Evolutionary conservation across 805 yeast species (phyloP).

Genomic region (Metschnikowia kunwiensis): DNA sequence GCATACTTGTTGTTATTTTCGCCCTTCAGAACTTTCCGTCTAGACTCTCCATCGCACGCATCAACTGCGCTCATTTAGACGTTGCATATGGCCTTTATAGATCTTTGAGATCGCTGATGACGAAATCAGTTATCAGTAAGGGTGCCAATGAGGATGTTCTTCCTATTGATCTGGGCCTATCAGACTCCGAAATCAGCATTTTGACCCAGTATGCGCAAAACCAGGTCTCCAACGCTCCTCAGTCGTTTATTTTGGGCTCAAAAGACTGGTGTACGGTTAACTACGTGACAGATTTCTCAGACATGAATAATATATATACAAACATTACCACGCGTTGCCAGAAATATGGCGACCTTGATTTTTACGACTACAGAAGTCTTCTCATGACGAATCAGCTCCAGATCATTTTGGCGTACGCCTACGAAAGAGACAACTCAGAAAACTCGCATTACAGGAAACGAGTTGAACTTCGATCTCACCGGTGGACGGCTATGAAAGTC

Average conservation of each 20-base stretch:
- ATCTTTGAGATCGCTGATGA: conserved; percentile 19
- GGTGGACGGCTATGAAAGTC: conserved; percentile 25
- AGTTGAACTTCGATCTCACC: conserved; percentile 17
- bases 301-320: background rate
- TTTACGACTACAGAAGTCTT: conserved; percentile 46
- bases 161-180: conserved; percentile 34
- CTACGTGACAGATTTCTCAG: conserved; percentile 10
- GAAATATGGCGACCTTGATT: conserved; percentile 12
- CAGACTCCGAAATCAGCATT: conserved; percentile 48
- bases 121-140: conserved; percentile 20
- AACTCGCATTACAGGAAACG: conserved; percentile 13
- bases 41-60: conserved; percentile 29
- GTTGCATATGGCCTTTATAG: conserved; percentile 53
- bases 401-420: conserved; percentile 49
- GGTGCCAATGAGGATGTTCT: conserved; percentile 11
- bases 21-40: conserved; percentile 4
- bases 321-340: conserved; percentile 11
- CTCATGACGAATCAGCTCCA: conserved; percentile 40
- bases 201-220: conserved; percentile 44
- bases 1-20: conserved; percentile 5
- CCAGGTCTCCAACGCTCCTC: conserved; percentile 49
- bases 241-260: conserved; percentile 31
- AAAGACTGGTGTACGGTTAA: conserved; percentile 12
- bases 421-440: conserved; percentile 20
- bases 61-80: conserved; percentile 52